Base-by-base conservation (phyloP, 2,329 filamentous ascomycete species). In the Fusarium ambrosium region DNA sequence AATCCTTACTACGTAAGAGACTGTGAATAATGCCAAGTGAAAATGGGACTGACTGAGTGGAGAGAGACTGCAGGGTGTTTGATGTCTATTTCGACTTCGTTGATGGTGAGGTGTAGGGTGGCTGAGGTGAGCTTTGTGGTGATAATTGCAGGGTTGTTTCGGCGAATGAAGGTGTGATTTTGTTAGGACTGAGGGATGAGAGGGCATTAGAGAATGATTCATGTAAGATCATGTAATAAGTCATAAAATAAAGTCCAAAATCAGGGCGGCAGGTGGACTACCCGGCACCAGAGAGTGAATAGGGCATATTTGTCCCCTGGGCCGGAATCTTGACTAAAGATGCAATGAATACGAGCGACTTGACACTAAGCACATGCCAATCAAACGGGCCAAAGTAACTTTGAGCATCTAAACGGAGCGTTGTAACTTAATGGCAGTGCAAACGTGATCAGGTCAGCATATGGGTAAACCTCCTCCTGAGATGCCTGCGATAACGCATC, bases 21-120 rank as follows among this genome's bases (percentile, higher is more conserved):
- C 32, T 29, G 39, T 43, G 27, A 62, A 36, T 51, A 51, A 37
- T 62, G 41, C 29, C 43, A 62, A 62, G 41, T 51, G 60, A 62
- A 45, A 48, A 51, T 34, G 41, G 39, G 60, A 62, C 20, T 29
- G 60, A 62, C 20, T 29, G 59, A 29, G 60, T 62, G 60, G 60
- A 51, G 41, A 34, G 29, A 6, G 32, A 34, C 18, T n/a, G 36
- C 58, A 61, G 37, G 58, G 55, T 10, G 13, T 62, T 62, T 41
- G 18, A 22, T 36, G 60, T 51, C 53, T 58, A 45, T 64, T 64
- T 55, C 34, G 20, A 64, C 51, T 8, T 32, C 45, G 10, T 39
- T 9, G 20, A 43, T 34, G n/a, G 41, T 43, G 24, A 24, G 20
- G 20, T 29, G 48, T 53, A 32, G 48, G 22, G 43, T 24, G 43